Base-by-base conservation (phyloP, 2,329 filamentous ascomycete genomes). In the Penicillium sp. region DNA sequence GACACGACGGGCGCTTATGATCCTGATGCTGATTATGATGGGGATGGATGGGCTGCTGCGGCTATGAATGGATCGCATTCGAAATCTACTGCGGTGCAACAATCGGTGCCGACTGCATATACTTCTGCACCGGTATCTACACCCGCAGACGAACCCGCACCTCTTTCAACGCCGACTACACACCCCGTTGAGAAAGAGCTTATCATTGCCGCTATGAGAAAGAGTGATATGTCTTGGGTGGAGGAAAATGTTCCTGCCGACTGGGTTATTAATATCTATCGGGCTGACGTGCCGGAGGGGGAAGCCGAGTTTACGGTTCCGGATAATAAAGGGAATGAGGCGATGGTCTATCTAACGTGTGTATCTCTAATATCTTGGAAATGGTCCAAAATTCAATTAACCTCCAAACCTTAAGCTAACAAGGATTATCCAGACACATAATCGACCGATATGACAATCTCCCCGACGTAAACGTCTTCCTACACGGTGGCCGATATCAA, bases 291-390 rank as follows among this genome's bases (percentile, higher is more conserved):
- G 26, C 31, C 57, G n/a, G 33, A 53, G 56, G 60, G 62, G 1
- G 53, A 61, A 42, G 75, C 76, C 5, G 54, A 62, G 26, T 65
- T 79, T 23, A 78, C 70, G 0, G 76, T 81, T 11, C 78, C 78
- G 1, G 69, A 68, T 48, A 81, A 82, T 62, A 81, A 81, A 63
- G 79, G 79, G 0, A 70, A 78, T 39, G 80, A 82, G 62, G 77
- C 74, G 21, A 81, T 81, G 78, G 79, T 77, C 1, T 81, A 80
- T 61, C 60, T 82, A 51, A 81, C 77, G 75, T 80, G 67, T 13
- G 57, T 37, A 27, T 19, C 19, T 19, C 19, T 1, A 19, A 19
- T 19, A 19, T 19, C 19, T 19, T 19, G 19, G 19, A 19, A 19
- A 19, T 19, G 19, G 19, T 19, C 19, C 19, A 19, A 19, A 19